Percentiles rank a stretch among this genome's conserved stretches.
Evolutionary conservation across 2,329 filamentous ascomycete genomes (phyloP).

Genomic region (Hypoxylon sp.): DNA sequence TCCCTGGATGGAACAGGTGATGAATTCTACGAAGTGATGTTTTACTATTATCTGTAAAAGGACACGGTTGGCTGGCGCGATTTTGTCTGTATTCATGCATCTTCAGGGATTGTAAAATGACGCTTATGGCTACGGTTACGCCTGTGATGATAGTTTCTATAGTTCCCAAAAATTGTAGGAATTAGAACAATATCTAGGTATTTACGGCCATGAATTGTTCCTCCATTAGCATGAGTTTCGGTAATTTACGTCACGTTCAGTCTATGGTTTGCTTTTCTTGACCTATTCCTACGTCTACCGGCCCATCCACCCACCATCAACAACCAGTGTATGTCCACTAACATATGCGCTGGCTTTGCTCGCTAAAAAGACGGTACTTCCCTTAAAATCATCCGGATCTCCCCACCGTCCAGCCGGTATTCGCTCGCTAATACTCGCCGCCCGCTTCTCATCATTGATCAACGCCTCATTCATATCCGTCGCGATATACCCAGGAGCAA

Average conservation of each 20-base stretch:
- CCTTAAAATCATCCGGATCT: conserved; percentile 88
- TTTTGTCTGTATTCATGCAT: conserved; percentile 5
- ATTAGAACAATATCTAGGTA: not conserved
- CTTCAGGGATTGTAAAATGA: not conserved
- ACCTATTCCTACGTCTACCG: conserved; percentile 67
- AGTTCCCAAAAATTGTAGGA: conserved; percentile 11
- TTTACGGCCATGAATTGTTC: not conserved
- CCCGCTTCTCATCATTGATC: conserved; percentile 77
- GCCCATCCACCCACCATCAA: conserved; percentile 96
- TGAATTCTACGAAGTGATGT: conserved; percentile 55
- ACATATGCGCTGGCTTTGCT: conserved; percentile 85
- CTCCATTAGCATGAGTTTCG: not conserved
- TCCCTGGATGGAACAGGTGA: conserved; percentile 73
- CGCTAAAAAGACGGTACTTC: conserved; percentile 82
- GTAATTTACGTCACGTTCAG: not conserved
- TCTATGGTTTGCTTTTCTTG: not conserved
- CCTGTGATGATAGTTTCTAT: conserved; percentile 8
- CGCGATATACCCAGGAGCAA: conserved; percentile 90
- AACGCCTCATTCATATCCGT: conserved; percentile 96
- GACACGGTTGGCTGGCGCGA: not conserved
- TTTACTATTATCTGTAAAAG: conserved; percentile 1
- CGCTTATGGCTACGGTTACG: conserved; percentile 2
- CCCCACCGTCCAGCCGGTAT: conserved; percentile 92
- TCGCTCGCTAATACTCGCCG: conserved; percentile 80
- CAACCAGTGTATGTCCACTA: conserved; percentile 83